Evolutionary conservation across 768 basidiomycete genomes (phyloP), one percentile per base, ranked within the genome.

Genomic region (Tricholomella constricta): DNA sequence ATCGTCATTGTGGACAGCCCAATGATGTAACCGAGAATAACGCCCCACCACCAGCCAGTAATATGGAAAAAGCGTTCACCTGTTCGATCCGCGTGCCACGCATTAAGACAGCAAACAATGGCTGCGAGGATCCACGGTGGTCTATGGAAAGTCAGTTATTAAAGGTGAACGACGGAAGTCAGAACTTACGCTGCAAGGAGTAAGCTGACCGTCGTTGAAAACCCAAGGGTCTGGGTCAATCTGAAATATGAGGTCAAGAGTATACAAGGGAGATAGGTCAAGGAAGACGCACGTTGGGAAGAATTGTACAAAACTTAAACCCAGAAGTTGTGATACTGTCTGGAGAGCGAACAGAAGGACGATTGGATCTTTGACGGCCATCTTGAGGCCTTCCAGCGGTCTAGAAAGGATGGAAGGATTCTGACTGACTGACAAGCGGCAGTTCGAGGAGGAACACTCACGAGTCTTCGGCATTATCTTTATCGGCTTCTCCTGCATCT

Each of bases 41-140:
- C 77, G 2, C 71, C 79, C 83, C 83, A 84, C 83, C 82, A 84
- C 69, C 77, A 78, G 2, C 63, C 70, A 2, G 71, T 66, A 45
- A 79, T 72, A 62, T 87, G 86, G 74, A 84, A 83, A 69, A 81
- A 86, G 6, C 84, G 77, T 66, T 86, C 85, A 0, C 84, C 85
- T 3, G 81, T 82, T 51, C 69, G 70, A 56, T 86, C 85, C 32
- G 80, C 79, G 59, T 85, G 72, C 78, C 80, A 79, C 1, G 83
- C 83, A 59, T 76, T 83, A 19, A 78, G 48, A 35, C 74, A 72
- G 52, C 79, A 81, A 1, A 78, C 64, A 34, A 81, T 65, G 1
- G 80, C 73, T 2, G 82, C 72, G 14, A 83, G 60, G n/a, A 85
- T 69, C 85, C 85, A 86, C 8, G 84, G 85, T 2, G 85, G 85